Evolutionary conservation across 2,329 filamentous ascomycete genomes (phyloP).

Genomic region (Cladosporium sphaerospermum): DNA sequence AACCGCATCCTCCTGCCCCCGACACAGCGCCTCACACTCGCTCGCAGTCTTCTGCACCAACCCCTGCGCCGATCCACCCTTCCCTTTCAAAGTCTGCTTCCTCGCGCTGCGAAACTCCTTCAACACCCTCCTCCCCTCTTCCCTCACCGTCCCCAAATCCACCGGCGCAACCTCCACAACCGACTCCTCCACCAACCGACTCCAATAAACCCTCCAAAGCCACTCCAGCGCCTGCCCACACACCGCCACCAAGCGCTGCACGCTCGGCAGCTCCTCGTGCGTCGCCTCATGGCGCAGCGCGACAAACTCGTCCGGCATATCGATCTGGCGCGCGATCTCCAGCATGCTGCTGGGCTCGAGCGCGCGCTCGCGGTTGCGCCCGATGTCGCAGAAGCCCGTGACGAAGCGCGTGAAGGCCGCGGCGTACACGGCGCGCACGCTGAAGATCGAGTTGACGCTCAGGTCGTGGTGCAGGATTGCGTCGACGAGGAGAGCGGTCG

Average conservation of each 20-base stretch:
- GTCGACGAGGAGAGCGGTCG: constrained; percentile 65
- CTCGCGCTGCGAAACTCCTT: constrained; percentile 21
- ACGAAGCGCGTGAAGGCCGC: constrained; percentile 66
- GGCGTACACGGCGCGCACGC: constrained; percentile 63
- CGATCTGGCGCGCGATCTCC: constrained; percentile 60
- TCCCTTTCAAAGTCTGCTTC: constrained; percentile 28
- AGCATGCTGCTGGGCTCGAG: constrained; percentile 63
- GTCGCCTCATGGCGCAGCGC: constrained; percentile 85
- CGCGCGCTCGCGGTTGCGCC: constrained; percentile 56
- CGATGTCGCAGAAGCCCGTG: constrained; percentile 70
- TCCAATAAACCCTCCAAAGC: constrained; percentile 91
- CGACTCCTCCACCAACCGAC: constrained; percentile 36
- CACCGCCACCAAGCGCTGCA: constrained; percentile 65
- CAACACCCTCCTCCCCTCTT: constrained; percentile 20
- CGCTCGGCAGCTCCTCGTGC: constrained; percentile 76
- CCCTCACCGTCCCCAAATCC: constrained; percentile 31
- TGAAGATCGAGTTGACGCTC: constrained; percentile 47
- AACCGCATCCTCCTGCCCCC: constrained; percentile 7
- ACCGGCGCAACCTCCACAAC: constrained; percentile 18
- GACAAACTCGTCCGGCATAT: constrained; percentile 71
- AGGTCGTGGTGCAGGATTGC: constrained; percentile 60
- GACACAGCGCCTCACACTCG: background rate
- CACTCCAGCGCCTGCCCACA: constrained; percentile 66
- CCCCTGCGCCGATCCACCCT: constrained; percentile 24
- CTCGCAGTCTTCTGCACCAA: constrained; percentile 16